Evolutionary conservation across 2,329 filamentous ascomycete species (phyloP).

Genomic region (Pseudogymnoascus sp.): DNA sequence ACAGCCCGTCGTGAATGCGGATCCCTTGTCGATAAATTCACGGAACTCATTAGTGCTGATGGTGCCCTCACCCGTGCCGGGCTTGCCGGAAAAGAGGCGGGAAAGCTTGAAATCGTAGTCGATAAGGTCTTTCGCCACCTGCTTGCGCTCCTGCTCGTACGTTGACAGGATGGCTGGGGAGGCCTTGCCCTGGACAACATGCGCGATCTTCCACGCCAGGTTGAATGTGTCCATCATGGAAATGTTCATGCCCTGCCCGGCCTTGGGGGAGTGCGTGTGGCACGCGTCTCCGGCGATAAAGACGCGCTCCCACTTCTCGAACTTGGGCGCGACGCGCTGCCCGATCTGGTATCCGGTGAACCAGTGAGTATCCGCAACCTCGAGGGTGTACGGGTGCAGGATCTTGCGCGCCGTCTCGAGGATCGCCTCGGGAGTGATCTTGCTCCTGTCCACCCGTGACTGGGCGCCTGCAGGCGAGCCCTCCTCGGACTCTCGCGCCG

Average conservation of each 20-base stretch:
- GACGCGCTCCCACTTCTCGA: constrained; percentile 46
- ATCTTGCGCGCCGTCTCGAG: constrained; percentile 55
- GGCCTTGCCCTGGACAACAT: constrained; percentile 36
- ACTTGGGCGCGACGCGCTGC: constrained; percentile 51
- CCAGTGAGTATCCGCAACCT: constrained; percentile 55
- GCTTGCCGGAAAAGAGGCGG: constrained; percentile 74
- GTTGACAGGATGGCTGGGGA: constrained; percentile 37
- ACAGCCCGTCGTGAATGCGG: constrained; percentile 47
- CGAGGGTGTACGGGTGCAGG: constrained; percentile 54
- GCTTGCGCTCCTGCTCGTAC: constrained; percentile 47
- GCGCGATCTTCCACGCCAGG: constrained; percentile 47
- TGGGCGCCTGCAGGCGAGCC: constrained; percentile 20
- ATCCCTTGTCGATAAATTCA: constrained; percentile 44
- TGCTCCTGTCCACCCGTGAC: constrained; percentile 44
- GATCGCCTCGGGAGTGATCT: constrained; percentile 56
- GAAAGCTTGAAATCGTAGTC: constrained; percentile 80
- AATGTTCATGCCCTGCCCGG: constrained; percentile 55
- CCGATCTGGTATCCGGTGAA: constrained; percentile 62
- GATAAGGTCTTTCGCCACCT: constrained; percentile 70
- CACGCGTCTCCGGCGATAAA: constrained; percentile 55
- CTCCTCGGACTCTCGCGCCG: constrained; percentile 31
- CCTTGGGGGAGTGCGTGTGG: constrained; percentile 59
- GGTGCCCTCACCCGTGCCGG: constrained; percentile 60
- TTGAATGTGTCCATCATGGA: constrained; percentile 44
- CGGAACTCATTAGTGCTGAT: constrained; percentile 58